Evolutionary conservation across 495 filamentous ascomycete species (phyloP), one percentile per base, ranked within the genome.

Genomic region (Baudoinia panamericana): DNA sequence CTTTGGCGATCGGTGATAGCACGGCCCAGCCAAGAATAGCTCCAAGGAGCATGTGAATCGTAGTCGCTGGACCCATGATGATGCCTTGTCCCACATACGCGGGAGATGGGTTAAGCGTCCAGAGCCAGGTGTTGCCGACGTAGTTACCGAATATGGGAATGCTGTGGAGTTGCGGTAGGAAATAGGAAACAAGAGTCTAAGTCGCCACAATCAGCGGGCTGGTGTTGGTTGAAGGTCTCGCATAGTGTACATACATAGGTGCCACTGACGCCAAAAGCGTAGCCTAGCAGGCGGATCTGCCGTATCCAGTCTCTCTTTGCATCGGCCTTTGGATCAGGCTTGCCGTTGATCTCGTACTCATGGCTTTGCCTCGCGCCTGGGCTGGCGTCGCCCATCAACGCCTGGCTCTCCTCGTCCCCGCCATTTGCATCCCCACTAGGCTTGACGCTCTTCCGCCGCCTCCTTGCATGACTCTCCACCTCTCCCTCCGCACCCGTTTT

Each of bases 71-170:
- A 3, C 78, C 57, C 88, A 93, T 93, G 70, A 95, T 74, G 45
- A 84, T 80, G 12, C 78, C 78, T 60, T 83, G 78, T 2, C 88
- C 90, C 17, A 95, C 73, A 56, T 99, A 96, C 20, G 90, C 90
- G 19, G 92, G 78, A 31, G 82, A 90, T 4, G 92, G 90, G 44
- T 99, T 99, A 11, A 99, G 68, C 13, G 82, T 88, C 90, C 90
- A 99, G 2, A 96, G 67, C 88, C 88, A 97, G 16, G 76, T 75
- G 12, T 67, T 58, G 0, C 85, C 87, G 7, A 92, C 70, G 5
- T 69, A 57, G 1, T 70, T 57, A 0, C 90, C 90, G 49, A 96
- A 81, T 25, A 97, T 65, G 4, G 92, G 90, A 26, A 97, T 65
- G 50, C 83, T 75, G 15, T 84, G 77, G 20, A 95, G 63, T 25